Conservation (phyloP, 768 basidiomycete species). For the Sarcodon sp. region DNA sequence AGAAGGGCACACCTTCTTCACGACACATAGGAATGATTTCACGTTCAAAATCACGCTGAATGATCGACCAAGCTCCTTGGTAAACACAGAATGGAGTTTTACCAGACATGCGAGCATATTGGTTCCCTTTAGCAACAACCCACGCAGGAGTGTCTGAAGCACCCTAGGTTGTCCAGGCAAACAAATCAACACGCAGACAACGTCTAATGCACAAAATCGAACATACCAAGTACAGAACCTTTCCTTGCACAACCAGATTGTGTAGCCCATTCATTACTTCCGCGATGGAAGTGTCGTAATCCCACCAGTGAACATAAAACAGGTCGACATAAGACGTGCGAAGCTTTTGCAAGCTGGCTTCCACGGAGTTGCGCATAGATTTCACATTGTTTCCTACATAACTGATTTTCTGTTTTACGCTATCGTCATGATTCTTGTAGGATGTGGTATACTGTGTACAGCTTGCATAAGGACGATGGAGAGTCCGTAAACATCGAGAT, state of each 20-base stretch:
- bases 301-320: slow-evolving; percentile 44
- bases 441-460: slow-evolving; percentile 8
- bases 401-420: slow-evolving; percentile 21
- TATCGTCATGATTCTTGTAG: slow-evolving; percentile 8
- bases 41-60: slow-evolving; percentile 24
- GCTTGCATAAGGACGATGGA: neutral
- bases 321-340: slow-evolving; percentile 49
- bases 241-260: slow-evolving; percentile 33
- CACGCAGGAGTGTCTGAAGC: slow-evolving; percentile 22
- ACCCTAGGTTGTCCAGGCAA: too few species aligned
- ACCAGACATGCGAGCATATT: slow-evolving; percentile 24
- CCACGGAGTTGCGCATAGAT: slow-evolving; percentile 17
- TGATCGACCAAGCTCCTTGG: slow-evolving; percentile 22
- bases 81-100: slow-evolving; percentile 23
- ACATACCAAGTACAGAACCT: slow-evolving; percentile 24
- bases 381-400: slow-evolving; percentile 28
- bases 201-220: too few species aligned
- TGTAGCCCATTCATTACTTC: slow-evolving; percentile 46
- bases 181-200: too few species aligned
- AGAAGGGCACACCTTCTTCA: slow-evolving; percentile 15
- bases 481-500: neutral
- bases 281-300: slow-evolving; percentile 35
- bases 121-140: slow-evolving; percentile 24
- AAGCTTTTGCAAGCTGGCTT: slow-evolving; percentile 32
- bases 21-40: slow-evolving; percentile 25